These are phyloP conservation scores for Fusarium stilboides DNA, from an alignment of 2,329 filamentous ascomycete species.

Conservation along the genomic window DNA sequence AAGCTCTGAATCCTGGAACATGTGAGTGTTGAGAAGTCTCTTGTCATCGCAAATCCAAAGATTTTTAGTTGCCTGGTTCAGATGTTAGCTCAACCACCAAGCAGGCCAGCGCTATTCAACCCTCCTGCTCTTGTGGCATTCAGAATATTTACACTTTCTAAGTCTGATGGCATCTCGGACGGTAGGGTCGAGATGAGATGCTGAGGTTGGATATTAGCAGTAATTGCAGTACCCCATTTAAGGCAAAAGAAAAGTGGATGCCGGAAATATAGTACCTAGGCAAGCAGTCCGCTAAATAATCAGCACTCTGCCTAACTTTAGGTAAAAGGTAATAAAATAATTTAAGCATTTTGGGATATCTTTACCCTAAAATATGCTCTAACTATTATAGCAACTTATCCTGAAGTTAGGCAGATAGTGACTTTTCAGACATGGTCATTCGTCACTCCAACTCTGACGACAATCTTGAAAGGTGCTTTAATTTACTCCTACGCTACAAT, in stretches of 20 bases:
- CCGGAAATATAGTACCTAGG: background rate
- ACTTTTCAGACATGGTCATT: constrained; percentile 12
- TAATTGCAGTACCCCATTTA: constrained; percentile 41
- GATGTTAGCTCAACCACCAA: background rate
- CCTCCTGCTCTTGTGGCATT: background rate
- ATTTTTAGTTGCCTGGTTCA: background rate
- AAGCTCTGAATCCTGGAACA: no score
- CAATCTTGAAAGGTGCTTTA: constrained; percentile 25
- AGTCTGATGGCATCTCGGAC: background rate
- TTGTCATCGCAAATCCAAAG: background rate
- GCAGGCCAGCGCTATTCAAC: no score
- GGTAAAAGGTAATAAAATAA: no score
- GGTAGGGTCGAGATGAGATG: constrained; percentile 18
- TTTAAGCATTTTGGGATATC: no score
- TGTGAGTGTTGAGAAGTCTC: background rate
- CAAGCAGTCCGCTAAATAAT: no score
- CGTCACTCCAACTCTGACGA: constrained; percentile 19
- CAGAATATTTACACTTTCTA: background rate
- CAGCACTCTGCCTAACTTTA: no score
- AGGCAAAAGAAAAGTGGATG: constrained; percentile 32
- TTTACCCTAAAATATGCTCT: no score
- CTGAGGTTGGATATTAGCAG: constrained; percentile 16
- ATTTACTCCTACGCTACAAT: constrained; percentile 1
- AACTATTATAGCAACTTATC: no score
- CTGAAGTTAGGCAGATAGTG: background rate